Percentiles rank a stretch among this genome's conserved stretches.
Conservation (phyloP, 2,329 filamentous ascomycete genomes). For the Nothophaeocryptopus gaeumannii region DNA sequence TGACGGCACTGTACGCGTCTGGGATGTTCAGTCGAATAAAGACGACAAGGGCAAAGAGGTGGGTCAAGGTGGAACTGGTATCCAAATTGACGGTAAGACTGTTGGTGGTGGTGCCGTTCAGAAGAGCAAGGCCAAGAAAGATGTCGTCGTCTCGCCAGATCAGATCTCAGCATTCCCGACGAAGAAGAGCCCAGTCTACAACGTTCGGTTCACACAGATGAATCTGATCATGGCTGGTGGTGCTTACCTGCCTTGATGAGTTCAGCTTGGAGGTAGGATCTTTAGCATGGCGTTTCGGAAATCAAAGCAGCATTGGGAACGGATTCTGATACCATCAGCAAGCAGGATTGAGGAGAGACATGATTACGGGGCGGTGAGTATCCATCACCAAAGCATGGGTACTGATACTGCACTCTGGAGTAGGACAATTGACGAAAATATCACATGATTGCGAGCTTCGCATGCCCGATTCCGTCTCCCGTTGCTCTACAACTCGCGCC, state of each 20-base stretch:
- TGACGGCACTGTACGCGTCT: conserved; percentile 88
- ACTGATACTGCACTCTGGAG: too few relatives aligned
- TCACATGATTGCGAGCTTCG: too few relatives aligned
- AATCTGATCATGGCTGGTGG: conserved; percentile 88
- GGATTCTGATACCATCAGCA: conserved; percentile 10
- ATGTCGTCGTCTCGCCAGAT: conserved; percentile 84
- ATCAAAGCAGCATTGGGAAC: conserved; percentile 3
- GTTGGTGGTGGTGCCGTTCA: conserved; percentile 31
- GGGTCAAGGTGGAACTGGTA: conserved; percentile 48
- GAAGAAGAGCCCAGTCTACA: conserved; percentile 93
- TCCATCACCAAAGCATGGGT: too few relatives aligned
- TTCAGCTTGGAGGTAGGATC: background rate
- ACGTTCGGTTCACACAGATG: conserved; percentile 91
- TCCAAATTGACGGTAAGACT: conserved; percentile 49
- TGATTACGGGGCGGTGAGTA: too few relatives aligned
- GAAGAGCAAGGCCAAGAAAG: conserved; percentile 74
- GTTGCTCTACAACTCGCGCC: too few relatives aligned
- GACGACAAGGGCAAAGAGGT: conserved; percentile 47
- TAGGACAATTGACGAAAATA: too few relatives aligned
- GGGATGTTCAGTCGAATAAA: conserved; percentile 71
- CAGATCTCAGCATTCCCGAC: conserved; percentile 94
- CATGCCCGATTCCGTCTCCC: too few relatives aligned
- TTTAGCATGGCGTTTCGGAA: conserved; percentile 19
- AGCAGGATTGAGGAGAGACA: background rate
- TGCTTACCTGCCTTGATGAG: conserved; percentile 54